Percentiles rank a stretch among this genome's conserved stretches.
Evolutionary conservation across 1,284 basidiomycete genomes (phyloP).

Genomic region (Athelia sp.): DNA sequence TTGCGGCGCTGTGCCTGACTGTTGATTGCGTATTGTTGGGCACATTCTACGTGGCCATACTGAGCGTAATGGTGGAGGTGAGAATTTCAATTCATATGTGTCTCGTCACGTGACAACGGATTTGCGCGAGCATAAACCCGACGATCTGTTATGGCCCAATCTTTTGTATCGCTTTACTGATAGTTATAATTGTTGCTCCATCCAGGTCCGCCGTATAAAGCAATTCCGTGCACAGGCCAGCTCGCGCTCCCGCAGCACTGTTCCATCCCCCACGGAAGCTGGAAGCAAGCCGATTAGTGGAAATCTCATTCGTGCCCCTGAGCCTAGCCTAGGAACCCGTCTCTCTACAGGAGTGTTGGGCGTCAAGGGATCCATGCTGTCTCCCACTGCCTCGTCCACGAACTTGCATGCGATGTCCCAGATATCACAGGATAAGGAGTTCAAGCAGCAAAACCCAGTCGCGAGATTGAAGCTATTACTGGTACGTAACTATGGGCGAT

Average conservation of each 20-base stretch:
- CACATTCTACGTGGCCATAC: constrained; percentile 86
- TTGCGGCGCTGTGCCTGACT: constrained; percentile 82
- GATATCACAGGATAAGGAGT: constrained; percentile 27
- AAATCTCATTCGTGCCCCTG: constrained; percentile 7
- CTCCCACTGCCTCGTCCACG: constrained; percentile 17
- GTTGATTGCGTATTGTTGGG: constrained; percentile 89
- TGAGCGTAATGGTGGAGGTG: constrained; percentile 94
- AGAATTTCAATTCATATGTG: constrained; percentile 12
- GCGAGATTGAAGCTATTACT: constrained; percentile 88
- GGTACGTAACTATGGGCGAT: constrained; percentile 35
- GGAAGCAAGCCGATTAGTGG: not conserved
- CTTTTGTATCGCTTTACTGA: constrained; percentile 3
- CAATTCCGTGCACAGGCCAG: constrained; percentile 36
- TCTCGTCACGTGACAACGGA: not conserved
- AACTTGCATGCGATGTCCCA: constrained; percentile 9
- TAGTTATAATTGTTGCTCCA: constrained; percentile 1
- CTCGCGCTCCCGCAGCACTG: constrained; percentile 27
- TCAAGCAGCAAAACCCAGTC: constrained; percentile 70
- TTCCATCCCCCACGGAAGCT: not conserved
- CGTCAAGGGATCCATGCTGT: constrained; percentile 60
- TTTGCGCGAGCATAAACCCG: not conserved
- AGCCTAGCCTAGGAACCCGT: constrained; percentile 33
- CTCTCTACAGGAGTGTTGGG: constrained; percentile 53
- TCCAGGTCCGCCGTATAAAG: constrained; percentile 48
- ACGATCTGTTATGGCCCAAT: not conserved